A percentile compares a stretch with the other conserved stretches of the same genome.
Conservation (phyloP, 176 grass and related monocot genomes). For the Thalia dealbata region DNA sequence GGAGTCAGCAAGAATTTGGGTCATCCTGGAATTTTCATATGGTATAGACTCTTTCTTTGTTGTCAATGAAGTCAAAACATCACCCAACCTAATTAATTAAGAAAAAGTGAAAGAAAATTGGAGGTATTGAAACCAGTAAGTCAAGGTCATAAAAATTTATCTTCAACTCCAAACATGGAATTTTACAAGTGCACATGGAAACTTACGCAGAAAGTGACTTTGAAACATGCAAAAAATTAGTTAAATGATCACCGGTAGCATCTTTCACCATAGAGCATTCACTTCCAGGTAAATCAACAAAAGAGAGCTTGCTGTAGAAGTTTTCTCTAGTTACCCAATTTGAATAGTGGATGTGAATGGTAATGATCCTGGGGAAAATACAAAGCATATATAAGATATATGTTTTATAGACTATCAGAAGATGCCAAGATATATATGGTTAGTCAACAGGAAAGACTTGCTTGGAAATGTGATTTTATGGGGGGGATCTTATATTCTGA, state of each 20-base stretch:
- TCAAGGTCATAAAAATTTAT: constrained; percentile 6
- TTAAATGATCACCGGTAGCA: constrained; percentile 68
- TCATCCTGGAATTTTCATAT: constrained; percentile 80
- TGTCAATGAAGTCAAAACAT: constrained; percentile 83
- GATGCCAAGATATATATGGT: neutral
- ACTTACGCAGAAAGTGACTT: constrained; percentile 98
- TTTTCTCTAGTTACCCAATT: constrained; percentile 76
- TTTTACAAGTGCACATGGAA: neutral
- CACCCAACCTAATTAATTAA: constrained; percentile 75
- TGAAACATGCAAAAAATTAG: constrained; percentile 86
- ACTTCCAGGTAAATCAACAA: constrained; percentile 92
- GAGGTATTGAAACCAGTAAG: neutral
- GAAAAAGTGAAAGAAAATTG: constrained; percentile 6
- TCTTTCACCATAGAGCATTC: constrained; percentile 72
- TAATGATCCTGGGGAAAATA: constrained; percentile 67
- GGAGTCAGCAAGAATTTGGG: constrained; percentile 85
- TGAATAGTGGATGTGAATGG: constrained; percentile 88
- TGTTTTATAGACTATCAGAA: neutral
- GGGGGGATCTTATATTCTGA: neutral
- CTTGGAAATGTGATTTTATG: neutral
- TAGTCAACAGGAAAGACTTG: too few relatives aligned
- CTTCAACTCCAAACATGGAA: neutral
- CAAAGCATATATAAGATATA: neutral
- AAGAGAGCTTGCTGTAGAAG: constrained; percentile 82
- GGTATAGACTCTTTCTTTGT: constrained; percentile 68